Conservation (phyloP, 2,329 filamentous ascomycete species). For the Aspergillus texensis region DNA sequence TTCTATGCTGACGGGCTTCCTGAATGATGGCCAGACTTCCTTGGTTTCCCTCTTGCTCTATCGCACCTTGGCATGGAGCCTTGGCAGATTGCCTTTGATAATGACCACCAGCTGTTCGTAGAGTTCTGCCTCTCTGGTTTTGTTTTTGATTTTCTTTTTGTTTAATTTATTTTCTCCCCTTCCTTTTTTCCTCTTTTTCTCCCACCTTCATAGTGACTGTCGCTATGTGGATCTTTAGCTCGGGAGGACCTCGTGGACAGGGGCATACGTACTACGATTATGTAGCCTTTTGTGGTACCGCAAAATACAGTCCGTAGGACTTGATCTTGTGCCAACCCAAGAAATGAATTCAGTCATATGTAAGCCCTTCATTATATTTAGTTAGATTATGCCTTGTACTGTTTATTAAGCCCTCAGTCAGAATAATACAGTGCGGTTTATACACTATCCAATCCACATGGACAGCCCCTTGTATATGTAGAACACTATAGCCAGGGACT, state of each 20-base stretch:
- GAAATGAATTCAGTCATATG: not conserved
- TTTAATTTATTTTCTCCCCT: not conserved
- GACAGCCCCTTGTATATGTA: not conserved
- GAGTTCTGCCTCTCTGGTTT: not conserved
- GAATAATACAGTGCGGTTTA: not conserved
- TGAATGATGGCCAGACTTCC: not conserved
- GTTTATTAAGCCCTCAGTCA: not conserved
- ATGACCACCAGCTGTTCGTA: not conserved
- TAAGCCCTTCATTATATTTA: not conserved
- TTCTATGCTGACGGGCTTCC: conserved; percentile 7
- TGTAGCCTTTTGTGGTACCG: not conserved
- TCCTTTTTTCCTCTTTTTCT: not conserved
- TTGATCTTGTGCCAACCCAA: not conserved
- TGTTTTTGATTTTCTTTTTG: not conserved
- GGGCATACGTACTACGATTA: not conserved
- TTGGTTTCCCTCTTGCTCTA: not conserved
- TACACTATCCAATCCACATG: not conserved
- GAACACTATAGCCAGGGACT: not conserved
- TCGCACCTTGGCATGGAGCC: not conserved
- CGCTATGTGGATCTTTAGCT: not conserved
- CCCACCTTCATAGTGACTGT: not conserved
- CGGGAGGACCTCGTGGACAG: not conserved
- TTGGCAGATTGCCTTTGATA: not conserved
- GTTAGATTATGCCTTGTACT: not conserved
- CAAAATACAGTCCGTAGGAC: not conserved